phyloP scores from a whole-genome alignment of 345 rosid genomes.

The Linum lewisii region DNA sequence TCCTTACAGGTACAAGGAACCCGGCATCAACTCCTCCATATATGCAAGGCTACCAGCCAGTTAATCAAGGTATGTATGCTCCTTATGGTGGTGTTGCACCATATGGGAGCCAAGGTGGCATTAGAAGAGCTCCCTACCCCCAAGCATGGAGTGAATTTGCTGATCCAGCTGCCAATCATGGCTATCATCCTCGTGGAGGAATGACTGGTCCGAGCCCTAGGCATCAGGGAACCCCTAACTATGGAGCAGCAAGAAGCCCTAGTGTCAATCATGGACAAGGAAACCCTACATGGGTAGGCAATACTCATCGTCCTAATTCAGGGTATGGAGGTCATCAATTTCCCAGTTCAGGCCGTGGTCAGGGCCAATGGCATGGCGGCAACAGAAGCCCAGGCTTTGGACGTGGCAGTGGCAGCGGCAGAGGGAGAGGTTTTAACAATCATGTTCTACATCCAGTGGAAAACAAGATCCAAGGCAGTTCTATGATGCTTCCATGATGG shows the following conservation, averaged over 20 bases:
- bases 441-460: slow-evolving; percentile 16
- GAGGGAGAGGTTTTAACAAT: slow-evolving; percentile 27
- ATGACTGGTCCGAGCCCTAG: slow-evolving; percentile 14
- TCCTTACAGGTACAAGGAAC: slow-evolving; percentile 33
- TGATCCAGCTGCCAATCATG: slow-evolving; percentile 21
- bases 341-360: slow-evolving; percentile 38
- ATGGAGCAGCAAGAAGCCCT: slow-evolving; percentile 24
- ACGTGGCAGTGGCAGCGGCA: slow-evolving; percentile 42
- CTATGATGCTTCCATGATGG: slow-evolving; percentile 61
- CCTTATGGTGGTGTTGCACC: slow-evolving; percentile 23
- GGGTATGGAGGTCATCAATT: slow-evolving; percentile 24
- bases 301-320: slow-evolving; percentile 15
- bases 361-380: slow-evolving; percentile 29
- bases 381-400: slow-evolving; percentile 26
- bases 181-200: slow-evolving; percentile 9
- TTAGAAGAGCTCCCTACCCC: slow-evolving; percentile 18
- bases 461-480: slow-evolving; percentile 33
- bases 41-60: slow-evolving; percentile 28
- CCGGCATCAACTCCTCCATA: slow-evolving; percentile 23
- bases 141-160: slow-evolving; percentile 30
- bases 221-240: slow-evolving; percentile 20
- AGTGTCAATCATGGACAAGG: slow-evolving; percentile 29
- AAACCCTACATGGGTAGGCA: slow-evolving; percentile 29
- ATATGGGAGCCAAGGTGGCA: slow-evolving; percentile 25
- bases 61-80: slow-evolving; percentile 22